Evolutionary conservation across 352 stramenopile species (phyloP).

Genomic region (Thalassiosira hispida): DNA sequence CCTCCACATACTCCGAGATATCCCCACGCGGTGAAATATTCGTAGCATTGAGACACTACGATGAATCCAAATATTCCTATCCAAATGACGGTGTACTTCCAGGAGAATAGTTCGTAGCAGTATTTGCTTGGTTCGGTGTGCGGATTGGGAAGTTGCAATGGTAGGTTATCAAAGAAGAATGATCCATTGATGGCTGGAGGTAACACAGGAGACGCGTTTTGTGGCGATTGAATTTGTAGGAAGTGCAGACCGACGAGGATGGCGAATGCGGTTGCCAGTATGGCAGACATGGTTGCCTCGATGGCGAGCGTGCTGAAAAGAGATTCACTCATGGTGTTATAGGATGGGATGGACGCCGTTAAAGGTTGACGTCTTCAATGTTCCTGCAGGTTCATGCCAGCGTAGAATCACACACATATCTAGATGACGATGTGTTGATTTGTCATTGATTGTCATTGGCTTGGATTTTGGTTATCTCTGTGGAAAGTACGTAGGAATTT

Average conservation of each 20-base stretch:
- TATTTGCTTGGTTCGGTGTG: slow-evolving; percentile 73
- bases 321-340: slow-evolving; percentile 6
- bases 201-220: no score
- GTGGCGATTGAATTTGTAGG: slow-evolving; percentile 49
- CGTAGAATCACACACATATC: no score
- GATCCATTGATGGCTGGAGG: background rate
- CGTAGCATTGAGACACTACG: slow-evolving; percentile 85
- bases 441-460: background rate
- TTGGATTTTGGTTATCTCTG: background rate
- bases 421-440: no score
- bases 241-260: slow-evolving; percentile 62
- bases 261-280: slow-evolving; percentile 71
- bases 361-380: no score
- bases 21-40: slow-evolving; percentile 80
- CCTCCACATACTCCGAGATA: slow-evolving; percentile 86
- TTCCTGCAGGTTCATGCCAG: no score
- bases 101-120: slow-evolving; percentile 79
- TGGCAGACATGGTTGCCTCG: slow-evolving; percentile 65
- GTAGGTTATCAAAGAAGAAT: slow-evolving; percentile 7
- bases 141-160: slow-evolving; percentile 57
- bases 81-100: slow-evolving; percentile 87
- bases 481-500: slow-evolving; percentile 10
- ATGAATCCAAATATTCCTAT: slow-evolving; percentile 86
- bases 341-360: no score
- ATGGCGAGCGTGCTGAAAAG: slow-evolving; percentile 25